Base-by-base conservation (phyloP, 2,329 filamentous ascomycete genomes). In the Hymenotorrendiella dingleyae region DNA sequence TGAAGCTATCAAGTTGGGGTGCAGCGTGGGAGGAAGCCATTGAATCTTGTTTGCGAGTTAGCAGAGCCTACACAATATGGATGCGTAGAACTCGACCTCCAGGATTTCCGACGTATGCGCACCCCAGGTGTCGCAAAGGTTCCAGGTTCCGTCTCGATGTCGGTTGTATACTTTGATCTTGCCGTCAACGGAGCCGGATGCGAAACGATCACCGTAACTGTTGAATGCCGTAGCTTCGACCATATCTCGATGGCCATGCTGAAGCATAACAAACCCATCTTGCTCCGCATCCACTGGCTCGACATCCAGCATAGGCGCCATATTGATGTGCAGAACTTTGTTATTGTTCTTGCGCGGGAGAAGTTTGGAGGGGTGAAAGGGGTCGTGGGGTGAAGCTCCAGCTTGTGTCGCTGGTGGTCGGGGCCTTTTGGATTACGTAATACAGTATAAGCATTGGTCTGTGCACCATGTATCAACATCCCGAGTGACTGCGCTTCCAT, bases 21-120 rank as follows among this genome's bases (percentile, higher is more conserved):
- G 93, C 46, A 93, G 82, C 50, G 86, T 91, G 0, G 89, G 86
- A 1, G 89, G 87, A 44, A 94, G 86, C 90, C 91, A 97, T 72
- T 93, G 87, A 42, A 94, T 81, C 86, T 91, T 59, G 36, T 35
- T 8, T 27, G 45, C 50, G 49, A 48, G 40, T 48, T 35, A 46
- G 36, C 21, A 21, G 9, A 8, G 8, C 32, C 14, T 14, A 5
- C 11, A 41, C 19, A n/a, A n/a, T n/a, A 22, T 5, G 46, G 47
- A 48, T 47, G 48, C 43, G 19, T 24, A 17, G 26, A 27, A 42
- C 67, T 71, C 66, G 69, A 89, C 86, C 74, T 95, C 88, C 47
- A 89, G 73, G 49, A 97, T 84, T 65, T 96, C 89, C 37, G 87
- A 87, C 60, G 88, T 85, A 62, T 97, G 91, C 14, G 88, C 91